These are phyloP conservation scores for Saccharomycopsis fodiens DNA, from an alignment of 805 yeast species.

Conservation along the genomic window DNA sequence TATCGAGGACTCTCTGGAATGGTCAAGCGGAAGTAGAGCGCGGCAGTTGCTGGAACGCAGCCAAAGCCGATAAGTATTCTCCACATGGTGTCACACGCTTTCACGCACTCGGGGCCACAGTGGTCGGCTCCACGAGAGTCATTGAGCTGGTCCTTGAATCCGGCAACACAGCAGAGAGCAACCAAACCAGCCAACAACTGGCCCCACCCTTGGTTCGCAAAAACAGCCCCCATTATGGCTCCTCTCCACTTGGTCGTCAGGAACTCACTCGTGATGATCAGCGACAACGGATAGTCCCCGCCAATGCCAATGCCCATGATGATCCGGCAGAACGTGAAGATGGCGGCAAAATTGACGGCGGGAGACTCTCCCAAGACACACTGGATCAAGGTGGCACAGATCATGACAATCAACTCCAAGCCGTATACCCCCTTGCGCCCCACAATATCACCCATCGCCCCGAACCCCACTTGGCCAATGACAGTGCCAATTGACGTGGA, in stretches of 20 bases:
- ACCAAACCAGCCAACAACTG: constrained; percentile 84
- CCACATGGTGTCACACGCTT: constrained; percentile 92
- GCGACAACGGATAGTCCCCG: constrained; percentile 92
- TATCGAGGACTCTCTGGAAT: constrained; percentile 94
- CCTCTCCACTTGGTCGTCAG: constrained; percentile 97
- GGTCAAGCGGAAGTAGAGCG: constrained; percentile 85
- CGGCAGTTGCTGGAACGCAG: constrained; percentile 78
- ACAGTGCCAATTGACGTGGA: constrained; percentile 94
- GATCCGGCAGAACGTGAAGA: constrained; percentile 71
- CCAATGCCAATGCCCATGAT: constrained; percentile 95
- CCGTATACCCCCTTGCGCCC: constrained; percentile 91
- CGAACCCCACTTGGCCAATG: constrained; percentile 82
- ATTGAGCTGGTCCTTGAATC: constrained; percentile 57
- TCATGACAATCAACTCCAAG: constrained; percentile 77
- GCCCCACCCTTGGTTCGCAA: constrained; percentile 97
- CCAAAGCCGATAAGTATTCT: constrained; percentile 86
- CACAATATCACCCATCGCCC: constrained; percentile 68
- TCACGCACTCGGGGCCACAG: constrained; percentile 60
- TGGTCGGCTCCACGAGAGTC: constrained; percentile 37
- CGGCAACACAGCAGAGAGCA: constrained; percentile 68
- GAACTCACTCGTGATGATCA: constrained; percentile 89
- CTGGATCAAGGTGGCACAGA: constrained; percentile 70
- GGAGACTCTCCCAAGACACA: constrained; percentile 65
- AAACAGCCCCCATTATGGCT: constrained; percentile 94
- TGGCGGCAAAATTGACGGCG: constrained; percentile 66